Conservation (phyloP, 139 green algal species). For the Yamagishiella unicocca region DNA sequence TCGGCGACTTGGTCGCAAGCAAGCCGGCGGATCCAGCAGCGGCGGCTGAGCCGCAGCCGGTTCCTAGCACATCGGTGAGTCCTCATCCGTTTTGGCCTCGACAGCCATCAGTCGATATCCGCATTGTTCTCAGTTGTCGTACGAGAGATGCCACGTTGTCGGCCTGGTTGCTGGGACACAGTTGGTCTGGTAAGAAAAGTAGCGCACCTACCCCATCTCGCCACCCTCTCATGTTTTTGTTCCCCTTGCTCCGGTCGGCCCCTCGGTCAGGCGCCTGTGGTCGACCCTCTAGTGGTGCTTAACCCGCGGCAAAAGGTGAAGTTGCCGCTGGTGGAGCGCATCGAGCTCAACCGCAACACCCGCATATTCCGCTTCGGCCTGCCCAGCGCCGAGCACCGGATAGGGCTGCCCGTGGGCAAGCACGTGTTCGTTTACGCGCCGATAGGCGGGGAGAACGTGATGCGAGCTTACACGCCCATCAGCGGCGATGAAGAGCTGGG, state of each 20-base stretch:
- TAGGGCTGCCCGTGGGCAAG: constrained; percentile 94
- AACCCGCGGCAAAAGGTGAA: constrained; percentile 85
- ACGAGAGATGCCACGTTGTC: no score
- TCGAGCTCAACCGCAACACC: constrained; percentile 89
- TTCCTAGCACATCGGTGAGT: constrained; percentile 25
- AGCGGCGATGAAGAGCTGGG: constrained; percentile 87
- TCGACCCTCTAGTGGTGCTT: constrained; percentile 72
- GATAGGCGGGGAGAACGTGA: constrained; percentile 90
- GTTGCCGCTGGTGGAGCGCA: constrained; percentile 86
- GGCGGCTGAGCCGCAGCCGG: constrained; percentile 10
- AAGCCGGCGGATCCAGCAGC: constrained; percentile 45
- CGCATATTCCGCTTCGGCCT: constrained; percentile 95
- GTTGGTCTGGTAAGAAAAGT: no score
- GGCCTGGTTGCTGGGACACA: no score
- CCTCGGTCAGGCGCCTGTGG: background rate
- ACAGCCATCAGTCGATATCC: no score
- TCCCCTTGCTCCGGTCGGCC: background rate
- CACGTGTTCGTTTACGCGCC: constrained; percentile 95
- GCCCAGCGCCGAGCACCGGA: constrained; percentile 84
- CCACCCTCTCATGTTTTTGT: background rate
- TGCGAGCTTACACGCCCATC: constrained; percentile 97
- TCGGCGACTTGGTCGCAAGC: constrained; percentile 74
- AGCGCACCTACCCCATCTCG: background rate
- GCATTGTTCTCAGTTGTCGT: no score
- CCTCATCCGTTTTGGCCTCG: background rate